Evolutionary conservation across 2,329 filamentous ascomycete genomes (phyloP).

Genomic region (Colletotrichum navitas): DNA sequence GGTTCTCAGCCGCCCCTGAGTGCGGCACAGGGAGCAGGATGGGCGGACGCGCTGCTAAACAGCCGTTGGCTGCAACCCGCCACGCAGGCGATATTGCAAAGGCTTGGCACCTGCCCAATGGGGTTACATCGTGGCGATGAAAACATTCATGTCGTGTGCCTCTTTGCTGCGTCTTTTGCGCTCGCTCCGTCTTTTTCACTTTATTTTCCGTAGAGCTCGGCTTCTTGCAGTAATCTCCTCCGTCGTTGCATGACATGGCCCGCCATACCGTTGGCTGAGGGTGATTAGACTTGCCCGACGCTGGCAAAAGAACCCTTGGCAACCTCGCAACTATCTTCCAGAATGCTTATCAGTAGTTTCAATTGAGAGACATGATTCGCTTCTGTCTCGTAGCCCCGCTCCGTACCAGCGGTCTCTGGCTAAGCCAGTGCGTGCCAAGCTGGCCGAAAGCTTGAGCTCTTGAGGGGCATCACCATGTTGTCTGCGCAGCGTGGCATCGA

Average conservation of each 20-base stretch:
- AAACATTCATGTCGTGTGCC: slow-evolving; percentile 14
- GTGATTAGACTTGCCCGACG: not conserved
- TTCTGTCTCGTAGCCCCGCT: slow-evolving; percentile 12
- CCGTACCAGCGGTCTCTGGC: slow-evolving; percentile 10
- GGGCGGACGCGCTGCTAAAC: slow-evolving; percentile 3
- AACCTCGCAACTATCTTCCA: not conserved
- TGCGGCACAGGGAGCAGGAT: slow-evolving; percentile 16
- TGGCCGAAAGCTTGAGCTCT: slow-evolving; percentile 27
- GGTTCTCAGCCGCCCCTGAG: slow-evolving; percentile 1
- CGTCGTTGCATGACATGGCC: slow-evolving; percentile 21
- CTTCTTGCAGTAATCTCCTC: slow-evolving; percentile 8
- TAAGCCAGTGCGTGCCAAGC: slow-evolving; percentile 25
- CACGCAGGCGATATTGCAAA: slow-evolving; percentile 21
- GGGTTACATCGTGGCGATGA: slow-evolving; percentile 32
- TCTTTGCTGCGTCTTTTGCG: not conserved
- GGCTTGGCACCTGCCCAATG: slow-evolving; percentile 39
- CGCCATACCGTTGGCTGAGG: not conserved
- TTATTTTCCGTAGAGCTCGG: not conserved
- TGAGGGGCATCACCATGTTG: slow-evolving; percentile 1
- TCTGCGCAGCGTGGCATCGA: slow-evolving; percentile 11
- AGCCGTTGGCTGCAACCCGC: slow-evolving; percentile 6
- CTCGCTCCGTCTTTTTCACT: not conserved
- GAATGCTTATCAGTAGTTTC: slow-evolving; percentile 32
- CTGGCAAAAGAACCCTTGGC: not conserved
- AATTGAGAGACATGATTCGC: slow-evolving; percentile 28